Conservation (phyloP, 2,329 filamentous ascomycete genomes). For the Diaporthe ampelina region DNA sequence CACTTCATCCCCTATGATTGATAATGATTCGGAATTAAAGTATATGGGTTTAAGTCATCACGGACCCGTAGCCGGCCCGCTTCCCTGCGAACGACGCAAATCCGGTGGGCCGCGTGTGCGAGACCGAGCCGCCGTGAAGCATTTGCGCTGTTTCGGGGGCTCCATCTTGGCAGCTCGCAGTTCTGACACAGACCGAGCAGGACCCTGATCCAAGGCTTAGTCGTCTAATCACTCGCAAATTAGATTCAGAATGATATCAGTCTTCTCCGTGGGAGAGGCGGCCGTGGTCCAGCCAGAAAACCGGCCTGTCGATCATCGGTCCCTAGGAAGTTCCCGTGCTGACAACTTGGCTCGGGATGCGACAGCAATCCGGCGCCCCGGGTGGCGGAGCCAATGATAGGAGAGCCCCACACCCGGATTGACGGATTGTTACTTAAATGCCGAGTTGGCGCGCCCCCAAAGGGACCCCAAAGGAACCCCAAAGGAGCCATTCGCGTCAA, state of each 20-base stretch:
- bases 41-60: slow-evolving; percentile 8
- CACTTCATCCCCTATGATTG: slow-evolving; percentile 28
- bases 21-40: slow-evolving; percentile 11
- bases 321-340: slow-evolving; percentile 19
- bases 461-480: background rate
- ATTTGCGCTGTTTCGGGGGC: slow-evolving; percentile 18
- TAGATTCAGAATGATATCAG: slow-evolving; percentile 23
- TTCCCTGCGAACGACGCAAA: background rate
- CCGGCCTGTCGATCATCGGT: slow-evolving; percentile 27
- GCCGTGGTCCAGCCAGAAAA: slow-evolving; percentile 9
- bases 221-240: slow-evolving; percentile 9
- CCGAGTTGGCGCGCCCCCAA: slow-evolving; percentile 2
- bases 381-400: slow-evolving; percentile 25
- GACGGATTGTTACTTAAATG: slow-evolving; percentile 23
- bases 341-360: slow-evolving; percentile 27
- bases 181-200: slow-evolving; percentile 13
- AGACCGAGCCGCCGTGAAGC: slow-evolving; percentile 6
- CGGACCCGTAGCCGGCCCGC: slow-evolving; percentile 20
- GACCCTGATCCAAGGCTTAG: background rate
- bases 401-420: slow-evolving; percentile 11
- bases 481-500: background rate
- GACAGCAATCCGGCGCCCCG: slow-evolving; percentile 21
- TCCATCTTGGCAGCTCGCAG: slow-evolving; percentile 27
- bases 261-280: background rate
- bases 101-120: slow-evolving; percentile 7